Evolutionary conservation across 2,329 filamentous ascomycete genomes (phyloP).

Genomic region (Fusarium paranaense): DNA sequence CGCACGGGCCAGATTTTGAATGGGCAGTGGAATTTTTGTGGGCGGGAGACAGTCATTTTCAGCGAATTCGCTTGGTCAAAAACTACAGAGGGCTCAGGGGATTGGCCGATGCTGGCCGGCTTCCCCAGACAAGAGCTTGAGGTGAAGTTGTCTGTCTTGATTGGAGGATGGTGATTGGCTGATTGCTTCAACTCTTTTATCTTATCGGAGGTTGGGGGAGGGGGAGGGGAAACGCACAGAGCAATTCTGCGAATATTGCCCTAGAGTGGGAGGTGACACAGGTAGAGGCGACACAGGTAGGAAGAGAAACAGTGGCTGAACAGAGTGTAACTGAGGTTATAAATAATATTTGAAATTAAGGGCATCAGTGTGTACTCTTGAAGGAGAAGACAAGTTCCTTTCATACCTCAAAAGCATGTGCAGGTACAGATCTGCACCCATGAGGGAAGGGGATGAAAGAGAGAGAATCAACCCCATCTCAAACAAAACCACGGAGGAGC

Average conservation of each 20-base stretch:
- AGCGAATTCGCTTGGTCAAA: background rate
- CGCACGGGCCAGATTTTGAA: background rate
- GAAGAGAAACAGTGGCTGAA: background rate
- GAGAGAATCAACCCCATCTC: constrained; percentile 23
- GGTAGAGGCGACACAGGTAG: background rate
- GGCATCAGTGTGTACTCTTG: background rate
- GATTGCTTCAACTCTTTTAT: background rate
- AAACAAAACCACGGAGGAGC: constrained; percentile 10
- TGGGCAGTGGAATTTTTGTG: background rate
- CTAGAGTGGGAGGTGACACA: background rate
- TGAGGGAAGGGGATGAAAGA: constrained; percentile 22
- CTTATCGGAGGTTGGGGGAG: constrained; percentile 21
- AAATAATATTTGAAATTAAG: background rate
- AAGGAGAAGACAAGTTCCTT: background rate
- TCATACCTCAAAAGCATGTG: background rate
- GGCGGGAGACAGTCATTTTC: background rate
- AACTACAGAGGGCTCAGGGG: background rate
- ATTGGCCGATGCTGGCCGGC: background rate
- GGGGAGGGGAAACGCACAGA: constrained; percentile 15
- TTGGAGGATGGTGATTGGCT: constrained; percentile 16
- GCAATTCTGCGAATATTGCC: constrained; percentile 18
- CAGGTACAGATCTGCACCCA: background rate
- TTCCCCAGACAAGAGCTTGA: constrained; percentile 13
- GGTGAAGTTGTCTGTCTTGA: background rate
- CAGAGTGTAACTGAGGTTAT: background rate